Evolutionary conservation across 371 early-diverging fungal genomes (phyloP).

Genomic region (Mucor plumbeus): DNA sequence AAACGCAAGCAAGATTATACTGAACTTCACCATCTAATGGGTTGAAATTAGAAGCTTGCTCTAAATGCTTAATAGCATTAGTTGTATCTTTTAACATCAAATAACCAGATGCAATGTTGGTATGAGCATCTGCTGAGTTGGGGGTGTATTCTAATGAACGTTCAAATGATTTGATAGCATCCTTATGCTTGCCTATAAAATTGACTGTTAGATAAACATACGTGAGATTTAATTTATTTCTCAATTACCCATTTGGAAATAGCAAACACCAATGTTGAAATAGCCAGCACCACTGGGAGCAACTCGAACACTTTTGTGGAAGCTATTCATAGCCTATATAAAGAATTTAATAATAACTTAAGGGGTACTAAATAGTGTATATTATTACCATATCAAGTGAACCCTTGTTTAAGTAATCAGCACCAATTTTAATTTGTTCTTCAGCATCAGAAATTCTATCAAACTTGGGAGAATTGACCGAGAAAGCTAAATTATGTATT

Average conservation of each 20-base stretch:
- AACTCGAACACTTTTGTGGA: constrained; percentile 50
- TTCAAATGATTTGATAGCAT: constrained; percentile 72
- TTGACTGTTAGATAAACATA: neutral
- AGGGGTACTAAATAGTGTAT: neutral
- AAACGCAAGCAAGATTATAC: constrained; percentile 79
- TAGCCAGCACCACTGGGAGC: constrained; percentile 63
- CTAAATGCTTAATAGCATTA: constrained; percentile 70
- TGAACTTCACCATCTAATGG: constrained; percentile 78
- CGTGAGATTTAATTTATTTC: neutral
- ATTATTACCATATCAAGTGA: constrained; percentile 52
- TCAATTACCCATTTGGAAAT: constrained; percentile 67
- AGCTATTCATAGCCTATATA: constrained; percentile 54
- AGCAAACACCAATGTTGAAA: constrained; percentile 84
- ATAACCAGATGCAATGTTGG: constrained; percentile 82
- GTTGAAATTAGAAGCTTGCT: constrained; percentile 72
- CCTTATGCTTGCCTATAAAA: constrained; percentile 52
- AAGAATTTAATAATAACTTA: neutral
- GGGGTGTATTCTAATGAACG: constrained; percentile 72
- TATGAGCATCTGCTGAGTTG: constrained; percentile 77
- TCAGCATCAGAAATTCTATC: constrained; percentile 50
- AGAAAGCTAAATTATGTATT: constrained; percentile 29
- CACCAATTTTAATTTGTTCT: constrained; percentile 46
- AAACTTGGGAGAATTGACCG: constrained; percentile 24
- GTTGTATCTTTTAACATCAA: constrained; percentile 67
- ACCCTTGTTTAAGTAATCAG: constrained; percentile 48